Conservation (phyloP, 371 early-diverging fungal species). For the Entomophthora muscae region DNA sequence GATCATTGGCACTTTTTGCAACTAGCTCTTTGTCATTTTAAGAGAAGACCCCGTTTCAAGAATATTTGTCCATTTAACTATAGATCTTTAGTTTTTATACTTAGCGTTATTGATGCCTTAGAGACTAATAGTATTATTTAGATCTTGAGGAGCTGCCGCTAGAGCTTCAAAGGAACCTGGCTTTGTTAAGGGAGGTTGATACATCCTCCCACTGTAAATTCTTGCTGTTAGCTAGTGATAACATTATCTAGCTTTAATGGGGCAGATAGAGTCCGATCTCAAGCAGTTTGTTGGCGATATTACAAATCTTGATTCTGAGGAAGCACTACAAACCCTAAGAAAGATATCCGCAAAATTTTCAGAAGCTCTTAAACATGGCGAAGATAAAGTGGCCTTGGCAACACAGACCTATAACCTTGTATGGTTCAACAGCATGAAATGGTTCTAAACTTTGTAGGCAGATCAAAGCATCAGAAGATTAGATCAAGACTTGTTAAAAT, state of each 20-base stretch:
- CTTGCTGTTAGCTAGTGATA: background rate
- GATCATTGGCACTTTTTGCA: too few relatives aligned
- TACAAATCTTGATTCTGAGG: conserved; percentile 24
- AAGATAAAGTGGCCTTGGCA: conserved; percentile 82
- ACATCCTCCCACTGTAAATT: conserved; percentile 56
- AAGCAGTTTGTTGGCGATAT: conserved; percentile 32
- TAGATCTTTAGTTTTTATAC: too few relatives aligned
- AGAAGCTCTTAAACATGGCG: conserved; percentile 67
- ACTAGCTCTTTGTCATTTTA: too few relatives aligned
- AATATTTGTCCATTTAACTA: too few relatives aligned
- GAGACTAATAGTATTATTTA: too few relatives aligned
- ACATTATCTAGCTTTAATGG: conserved; percentile 26
- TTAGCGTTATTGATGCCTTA: too few relatives aligned
- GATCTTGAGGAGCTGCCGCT: conserved; percentile 78
- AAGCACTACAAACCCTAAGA: conserved; percentile 35
- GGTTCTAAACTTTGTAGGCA: conserved; percentile 25
- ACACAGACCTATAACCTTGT: conserved; percentile 84
- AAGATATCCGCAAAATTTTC: conserved; percentile 33
- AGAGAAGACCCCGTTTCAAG: too few relatives aligned
- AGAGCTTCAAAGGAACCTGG: conserved; percentile 76
- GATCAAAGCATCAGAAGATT: conserved; percentile 79
- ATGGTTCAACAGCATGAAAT: conserved; percentile 1
- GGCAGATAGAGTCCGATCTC: conserved; percentile 35
- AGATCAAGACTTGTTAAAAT: conserved; percentile 77
- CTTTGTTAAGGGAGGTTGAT: conserved; percentile 77